Evolutionary conservation across 2,329 filamentous ascomycete genomes (phyloP).

Genomic region (Ceratocystis colombiana): DNA sequence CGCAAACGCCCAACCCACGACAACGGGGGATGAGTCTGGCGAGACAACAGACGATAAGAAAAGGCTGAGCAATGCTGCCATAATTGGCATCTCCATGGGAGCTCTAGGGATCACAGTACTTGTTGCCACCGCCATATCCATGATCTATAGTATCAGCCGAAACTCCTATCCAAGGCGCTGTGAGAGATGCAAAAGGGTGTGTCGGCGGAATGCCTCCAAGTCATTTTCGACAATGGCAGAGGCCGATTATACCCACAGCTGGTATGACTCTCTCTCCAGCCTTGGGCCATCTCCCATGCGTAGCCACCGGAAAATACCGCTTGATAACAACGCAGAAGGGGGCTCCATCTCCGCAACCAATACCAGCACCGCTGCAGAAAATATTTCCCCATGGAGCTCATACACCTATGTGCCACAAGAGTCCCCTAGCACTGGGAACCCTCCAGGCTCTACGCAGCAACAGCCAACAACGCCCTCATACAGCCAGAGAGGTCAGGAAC

Average conservation of each 20-base stretch:
- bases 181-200: neutral
- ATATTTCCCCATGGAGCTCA: neutral
- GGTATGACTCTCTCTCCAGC: neutral
- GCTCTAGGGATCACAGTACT: conserved; percentile 11
- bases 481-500: neutral
- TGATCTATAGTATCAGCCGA: neutral
- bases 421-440: neutral
- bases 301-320: neutral
- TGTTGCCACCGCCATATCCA: neutral
- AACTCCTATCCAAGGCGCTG: neutral
- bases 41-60: neutral
- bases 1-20: too few species aligned
- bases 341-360: neutral
- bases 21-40: too few species aligned
- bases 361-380: neutral
- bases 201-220: neutral
- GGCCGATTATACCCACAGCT: neutral
- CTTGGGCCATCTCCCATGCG: neutral
- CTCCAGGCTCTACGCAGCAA: neutral
- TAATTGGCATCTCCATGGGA: conserved; percentile 24
- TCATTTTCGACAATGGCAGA: neutral
- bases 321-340: neutral
- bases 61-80: conserved; percentile 11
- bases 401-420: neutral
- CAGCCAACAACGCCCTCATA: neutral